Evolutionary conservation across 2,329 filamentous ascomycete species (phyloP).

Genomic region (Paramyrothecium sp.): DNA sequence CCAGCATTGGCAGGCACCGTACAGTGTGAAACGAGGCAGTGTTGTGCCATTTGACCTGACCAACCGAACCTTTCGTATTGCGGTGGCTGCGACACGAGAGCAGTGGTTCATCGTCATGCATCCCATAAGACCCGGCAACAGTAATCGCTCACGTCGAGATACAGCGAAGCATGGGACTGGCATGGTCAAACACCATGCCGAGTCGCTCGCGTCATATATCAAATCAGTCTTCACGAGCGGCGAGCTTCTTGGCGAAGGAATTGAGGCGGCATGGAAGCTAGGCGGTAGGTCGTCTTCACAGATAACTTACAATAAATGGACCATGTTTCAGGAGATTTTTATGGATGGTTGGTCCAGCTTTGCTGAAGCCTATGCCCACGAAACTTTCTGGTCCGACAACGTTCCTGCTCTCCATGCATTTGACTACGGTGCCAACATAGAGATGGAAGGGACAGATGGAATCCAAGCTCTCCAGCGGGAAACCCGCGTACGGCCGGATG

Average conservation of each 20-base stretch:
- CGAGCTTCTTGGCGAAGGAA: neutral
- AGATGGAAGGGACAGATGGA: neutral
- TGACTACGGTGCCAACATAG: neutral
- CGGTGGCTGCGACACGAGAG: slow-evolving; percentile 3
- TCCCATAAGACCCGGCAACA: neutral
- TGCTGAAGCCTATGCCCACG: neutral
- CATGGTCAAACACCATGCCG: neutral
- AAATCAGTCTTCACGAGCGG: neutral
- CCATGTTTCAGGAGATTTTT: neutral
- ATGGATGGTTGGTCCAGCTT: neutral
- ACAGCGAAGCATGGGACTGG: neutral
- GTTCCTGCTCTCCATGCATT: neutral
- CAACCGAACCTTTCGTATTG: slow-evolving; percentile 3
- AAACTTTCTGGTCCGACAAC: neutral
- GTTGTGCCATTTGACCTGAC: slow-evolving; percentile 1
- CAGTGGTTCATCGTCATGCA: slow-evolving; percentile 5
- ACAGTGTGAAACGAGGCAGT: slow-evolving; percentile 1
- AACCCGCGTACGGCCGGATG: neutral
- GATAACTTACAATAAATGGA: neutral
- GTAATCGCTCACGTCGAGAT: neutral
- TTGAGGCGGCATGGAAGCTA: neutral
- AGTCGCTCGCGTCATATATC: neutral
- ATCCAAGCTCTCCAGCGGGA: neutral
- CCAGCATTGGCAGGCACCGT: slow-evolving; percentile 1
- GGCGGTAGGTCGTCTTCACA: neutral